These are phyloP conservation scores for Pseudozyma sp. DNA, from an alignment of 1,284 basidiomycete species.

Conservation along the genomic window DNA sequence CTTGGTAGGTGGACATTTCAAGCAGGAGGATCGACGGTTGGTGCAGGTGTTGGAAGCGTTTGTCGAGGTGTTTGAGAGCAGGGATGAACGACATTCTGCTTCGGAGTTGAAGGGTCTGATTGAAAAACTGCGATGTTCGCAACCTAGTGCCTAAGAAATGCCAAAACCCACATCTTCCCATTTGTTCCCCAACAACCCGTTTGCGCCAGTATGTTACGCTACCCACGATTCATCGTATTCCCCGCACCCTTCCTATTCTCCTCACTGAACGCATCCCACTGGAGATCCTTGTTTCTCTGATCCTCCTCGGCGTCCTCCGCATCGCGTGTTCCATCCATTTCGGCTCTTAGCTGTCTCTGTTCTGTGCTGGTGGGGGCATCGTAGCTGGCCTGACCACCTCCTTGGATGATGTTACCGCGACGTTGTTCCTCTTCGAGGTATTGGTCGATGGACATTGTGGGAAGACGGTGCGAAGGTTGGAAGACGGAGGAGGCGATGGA, in stretches of 20 bases:
- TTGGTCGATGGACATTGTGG: conserved; percentile 96
- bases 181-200: too few relatives aligned
- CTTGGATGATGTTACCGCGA: conserved; percentile 86
- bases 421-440: conserved; percentile 87
- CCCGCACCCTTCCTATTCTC: conserved; percentile 77
- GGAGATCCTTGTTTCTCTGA: conserved; percentile 53
- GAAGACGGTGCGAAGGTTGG: conserved; percentile 83
- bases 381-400: conserved; percentile 73
- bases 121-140: not conserved
- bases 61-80: conserved; percentile 16
- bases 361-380: conserved; percentile 70
- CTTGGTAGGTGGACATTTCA: conserved; percentile 18
- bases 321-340: conserved; percentile 81
- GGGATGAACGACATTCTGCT: conserved; percentile 14
- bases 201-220: not conserved
- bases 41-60: conserved; percentile 25
- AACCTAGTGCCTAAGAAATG: not conserved
- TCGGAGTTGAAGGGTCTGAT: conserved; percentile 4
- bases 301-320: conserved; percentile 79
- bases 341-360: conserved; percentile 65
- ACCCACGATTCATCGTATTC: conserved; percentile 92
- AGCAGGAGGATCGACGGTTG: conserved; percentile 4
- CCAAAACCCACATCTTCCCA: too few relatives aligned
- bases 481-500: conserved; percentile 84
- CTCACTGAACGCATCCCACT: conserved; percentile 61